Percentiles rank a stretch among this genome's conserved stretches.
phyloP scores from a whole-genome alignment of 495 filamentous ascomycete species.

The Chaetomidium leptoderma region DNA sequence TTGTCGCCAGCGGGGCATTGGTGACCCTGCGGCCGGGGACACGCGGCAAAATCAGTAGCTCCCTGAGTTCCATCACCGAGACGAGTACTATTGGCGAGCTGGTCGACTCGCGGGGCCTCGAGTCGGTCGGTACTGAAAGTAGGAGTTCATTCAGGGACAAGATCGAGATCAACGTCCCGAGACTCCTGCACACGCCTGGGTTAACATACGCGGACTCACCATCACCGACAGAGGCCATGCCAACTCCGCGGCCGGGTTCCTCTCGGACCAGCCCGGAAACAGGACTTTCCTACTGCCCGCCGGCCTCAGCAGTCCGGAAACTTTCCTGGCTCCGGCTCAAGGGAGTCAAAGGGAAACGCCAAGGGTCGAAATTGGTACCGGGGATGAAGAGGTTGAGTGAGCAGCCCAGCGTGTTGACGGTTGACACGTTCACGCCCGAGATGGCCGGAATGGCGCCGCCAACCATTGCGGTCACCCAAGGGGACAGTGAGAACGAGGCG shows the following conservation, averaged over 20 bases:
- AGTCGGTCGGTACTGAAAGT: slow-evolving; percentile 15
- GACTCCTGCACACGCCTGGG: slow-evolving; percentile 34
- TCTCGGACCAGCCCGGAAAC: slow-evolving; percentile 2
- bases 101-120: slow-evolving; percentile 9
- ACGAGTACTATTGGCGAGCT: slow-evolving; percentile 19
- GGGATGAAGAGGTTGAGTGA: slow-evolving; percentile 12
- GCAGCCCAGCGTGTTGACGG: slow-evolving; percentile 13
- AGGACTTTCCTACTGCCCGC: slow-evolving; percentile 17
- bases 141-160: slow-evolving; percentile 26
- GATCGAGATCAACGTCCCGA: slow-evolving; percentile 35
- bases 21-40: not conserved
- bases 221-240: not conserved
- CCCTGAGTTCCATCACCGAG: slow-evolving; percentile 26
- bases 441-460: not conserved
- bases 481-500: not conserved
- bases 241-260: not conserved
- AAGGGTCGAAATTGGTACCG: slow-evolving; percentile 6
- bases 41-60: slow-evolving; percentile 8
- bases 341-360: not conserved
- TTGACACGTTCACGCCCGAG: slow-evolving; percentile 21
- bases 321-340: slow-evolving; percentile 30
- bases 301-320: slow-evolving; percentile 9
- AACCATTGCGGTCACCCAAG: not conserved
- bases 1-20: not conserved
- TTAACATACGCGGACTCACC: slow-evolving; percentile 24